These are phyloP conservation scores for Leishmania mexicana DNA, from an alignment of 208 protist species.

Conservation along the genomic window DNA sequence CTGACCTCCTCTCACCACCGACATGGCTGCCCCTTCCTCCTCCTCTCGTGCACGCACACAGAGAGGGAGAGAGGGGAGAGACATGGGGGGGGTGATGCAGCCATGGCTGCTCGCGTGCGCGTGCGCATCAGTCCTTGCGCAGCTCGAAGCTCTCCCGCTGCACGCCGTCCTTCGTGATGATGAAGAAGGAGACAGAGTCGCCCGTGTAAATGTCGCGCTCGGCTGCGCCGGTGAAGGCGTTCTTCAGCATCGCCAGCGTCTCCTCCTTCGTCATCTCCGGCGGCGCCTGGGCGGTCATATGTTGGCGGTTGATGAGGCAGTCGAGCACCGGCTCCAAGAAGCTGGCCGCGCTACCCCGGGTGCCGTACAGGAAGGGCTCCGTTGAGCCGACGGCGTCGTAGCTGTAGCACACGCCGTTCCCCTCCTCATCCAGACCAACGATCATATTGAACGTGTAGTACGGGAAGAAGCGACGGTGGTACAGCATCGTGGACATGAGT, in stretches of 20 bases:
- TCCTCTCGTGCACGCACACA: background rate
- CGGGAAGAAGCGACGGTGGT: conserved; percentile 98
- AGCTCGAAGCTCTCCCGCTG: conserved; percentile 76
- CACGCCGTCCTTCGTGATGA: conserved; percentile 87
- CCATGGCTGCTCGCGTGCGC: background rate
- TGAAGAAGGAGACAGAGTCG: conserved; percentile 94
- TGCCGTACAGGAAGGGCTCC: conserved; percentile 93
- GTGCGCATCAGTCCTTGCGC: conserved; percentile 57
- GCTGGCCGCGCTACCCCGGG: conserved; percentile 90
- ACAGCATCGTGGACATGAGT: conserved; percentile 97
- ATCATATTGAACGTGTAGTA: conserved; percentile 99
- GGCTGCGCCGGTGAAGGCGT: conserved; percentile 95
- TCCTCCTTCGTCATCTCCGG: conserved; percentile 77
- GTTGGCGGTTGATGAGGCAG: conserved; percentile 92
- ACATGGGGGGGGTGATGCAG: background rate
- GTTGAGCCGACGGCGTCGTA: conserved; percentile 99
- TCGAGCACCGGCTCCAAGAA: conserved; percentile 98
- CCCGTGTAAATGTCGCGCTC: conserved; percentile 98
- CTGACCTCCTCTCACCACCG: background rate
- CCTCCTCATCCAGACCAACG: conserved; percentile 95
- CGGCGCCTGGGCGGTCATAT: conserved; percentile 74
- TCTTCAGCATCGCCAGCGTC: conserved; percentile 93
- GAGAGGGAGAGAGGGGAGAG: background rate
- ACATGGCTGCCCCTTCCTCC: background rate
- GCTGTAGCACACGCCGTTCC: conserved; percentile 96